Base-by-base conservation (phyloP, 2,329 filamentous ascomycete genomes). In the Plectosphaerella plurivora region DNA sequence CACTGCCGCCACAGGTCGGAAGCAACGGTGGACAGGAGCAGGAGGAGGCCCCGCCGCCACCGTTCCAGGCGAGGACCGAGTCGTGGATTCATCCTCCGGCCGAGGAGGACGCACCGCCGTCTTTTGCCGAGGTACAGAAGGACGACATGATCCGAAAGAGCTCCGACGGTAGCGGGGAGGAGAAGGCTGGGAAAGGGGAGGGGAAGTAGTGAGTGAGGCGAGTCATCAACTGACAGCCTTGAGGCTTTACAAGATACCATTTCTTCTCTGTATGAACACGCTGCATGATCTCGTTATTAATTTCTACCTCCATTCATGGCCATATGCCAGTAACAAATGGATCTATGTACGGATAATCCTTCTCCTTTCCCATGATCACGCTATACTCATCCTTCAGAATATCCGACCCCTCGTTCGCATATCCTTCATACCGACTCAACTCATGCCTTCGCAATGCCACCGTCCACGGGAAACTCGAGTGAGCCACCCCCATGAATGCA, bases 401-500 rank as follows among this genome's bases (percentile, higher is more conserved):
- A 37, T 68, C 63, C 2, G 63, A 66, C 0, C 63, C 65, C 33
- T 63, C 55, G 28, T 67, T 67, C 9, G 55, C 61, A 9, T 60
- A 62, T 1, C 37, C 49, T 3, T 51, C 2, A 39, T 65, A 67
- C 7, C 33, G 52, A 60, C 65, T 68, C 11, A 67, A 44, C 58
- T 68, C 65, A 42, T 68, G 65, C 39, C 65, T 59, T 33, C 65
- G 61, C 49, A 68, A 54, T 2, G 65, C 65, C 12, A 68, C 58
- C 5, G 58, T 67, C 65, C 65, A 68, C 6, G 65, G 62, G 44
- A 67, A 68, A 45, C 65, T 68, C 1, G 64, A 66, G 50, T 62
- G 60, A 11, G 64, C 64, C 2, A 68, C 65, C 14, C 65, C 65
- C 64, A 67, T 66, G 35, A 68, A 68, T 0, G 59, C 57, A 51